Evolutionary conservation across 768 basidiomycete species (phyloP), one percentile per base, ranked within the genome.

Genomic region (Russula lepida): DNA sequence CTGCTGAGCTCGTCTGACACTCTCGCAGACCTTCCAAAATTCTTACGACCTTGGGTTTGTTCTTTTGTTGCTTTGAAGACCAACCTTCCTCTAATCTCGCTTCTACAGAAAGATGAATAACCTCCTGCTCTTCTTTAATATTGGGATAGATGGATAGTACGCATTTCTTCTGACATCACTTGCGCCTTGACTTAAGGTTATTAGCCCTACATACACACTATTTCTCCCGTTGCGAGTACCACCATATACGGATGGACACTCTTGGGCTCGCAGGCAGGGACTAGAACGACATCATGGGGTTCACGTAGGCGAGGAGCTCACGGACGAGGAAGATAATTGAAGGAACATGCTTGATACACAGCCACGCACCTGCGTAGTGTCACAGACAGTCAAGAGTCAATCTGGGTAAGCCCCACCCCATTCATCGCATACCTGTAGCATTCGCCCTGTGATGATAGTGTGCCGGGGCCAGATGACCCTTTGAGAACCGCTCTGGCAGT

Each of bases 381-480:
- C 23, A 21, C 23, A 25, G 35, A 43, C 25, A 49, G 19, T 13
- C 56, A 23, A 46, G 23, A 23, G 27, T 35, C 19, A 19, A 19
- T 8, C 44, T 39, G 21, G 57, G 60, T 65, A 64, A 56, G 60
- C 28, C 12, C 65, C 63, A 59, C 63, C 64, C 68, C 13, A n/a
- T 53, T 23, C 46, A 35, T 28, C 51, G 27, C 43, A n/a, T 59
- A 15, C 27, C 30, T 63, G 15, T 49, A 46, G 21, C 47, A 32
- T 65, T 23, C 59, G 28, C 52, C 17, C 33, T 62, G 69, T 74
- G 86, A 88, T 85, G 87, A 85, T 62, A 83, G 65, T 66, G 67
- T 77, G 84, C 88, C 88, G 88, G 88, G 88, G 88, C 88, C 88
- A 90, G 84, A 88, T 83, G 88, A 89, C 84, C 68, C 85, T 86